phyloP scores from a whole-genome alignment of 768 basidiomycete species.

The Tremella fuciformis region DNA sequence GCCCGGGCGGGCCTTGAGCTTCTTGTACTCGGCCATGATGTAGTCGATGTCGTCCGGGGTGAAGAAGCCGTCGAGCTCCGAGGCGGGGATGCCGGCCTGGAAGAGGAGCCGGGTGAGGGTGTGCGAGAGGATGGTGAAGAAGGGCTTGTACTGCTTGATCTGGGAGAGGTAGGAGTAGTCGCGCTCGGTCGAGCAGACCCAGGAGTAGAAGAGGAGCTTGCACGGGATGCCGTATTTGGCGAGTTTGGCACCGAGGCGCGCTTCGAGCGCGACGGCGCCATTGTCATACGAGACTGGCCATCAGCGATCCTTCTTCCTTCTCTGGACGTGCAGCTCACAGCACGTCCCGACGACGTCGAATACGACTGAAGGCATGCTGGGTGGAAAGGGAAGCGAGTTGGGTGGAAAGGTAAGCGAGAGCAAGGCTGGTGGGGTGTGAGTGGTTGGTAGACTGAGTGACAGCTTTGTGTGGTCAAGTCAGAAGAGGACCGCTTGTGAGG shows the following conservation, averaged over 20 bases:
- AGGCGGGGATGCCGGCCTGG: constrained; percentile 32
- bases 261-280: constrained; percentile 35
- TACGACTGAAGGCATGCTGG: constrained; percentile 37
- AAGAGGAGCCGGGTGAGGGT: constrained; percentile 35
- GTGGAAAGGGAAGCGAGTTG: too few species aligned
- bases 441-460: too few species aligned
- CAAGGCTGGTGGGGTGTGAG: too few species aligned
- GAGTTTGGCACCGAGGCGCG: constrained; percentile 34
- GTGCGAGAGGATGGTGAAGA: constrained; percentile 31
- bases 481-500: too few species aligned
- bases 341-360: constrained; percentile 42
- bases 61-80: constrained; percentile 29
- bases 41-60: constrained; percentile 34
- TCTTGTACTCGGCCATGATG: constrained; percentile 28
- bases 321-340: constrained; percentile 15
- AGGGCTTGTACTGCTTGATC: constrained; percentile 42
- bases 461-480: too few species aligned
- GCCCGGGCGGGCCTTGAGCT: constrained; percentile 29
- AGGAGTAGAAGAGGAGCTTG: constrained; percentile 44
- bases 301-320: neutral
- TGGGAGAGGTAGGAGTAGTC: constrained; percentile 42
- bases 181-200: constrained; percentile 36
- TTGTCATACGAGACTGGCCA: constrained; percentile 33
- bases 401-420: too few species aligned
- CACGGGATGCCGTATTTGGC: constrained; percentile 27